Conservation (phyloP, 371 early-diverging fungal species). For the Actinomortierella wolfii region DNA sequence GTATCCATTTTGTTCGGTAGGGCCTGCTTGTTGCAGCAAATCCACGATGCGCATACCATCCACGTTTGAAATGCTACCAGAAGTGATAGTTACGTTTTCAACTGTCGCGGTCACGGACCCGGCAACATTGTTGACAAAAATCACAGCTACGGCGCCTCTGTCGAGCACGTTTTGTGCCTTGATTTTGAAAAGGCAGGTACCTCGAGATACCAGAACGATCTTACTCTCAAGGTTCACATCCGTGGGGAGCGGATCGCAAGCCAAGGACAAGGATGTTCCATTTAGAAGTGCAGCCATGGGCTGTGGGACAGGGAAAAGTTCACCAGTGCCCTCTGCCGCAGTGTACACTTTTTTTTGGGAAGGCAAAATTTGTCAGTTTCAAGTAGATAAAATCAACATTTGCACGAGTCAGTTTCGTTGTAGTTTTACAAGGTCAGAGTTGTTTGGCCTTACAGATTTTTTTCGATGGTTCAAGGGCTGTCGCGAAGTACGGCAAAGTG, state of each 20-base stretch:
- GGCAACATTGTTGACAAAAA: slow-evolving; percentile 28
- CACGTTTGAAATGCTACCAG: slow-evolving; percentile 2
- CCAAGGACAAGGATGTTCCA: slow-evolving; percentile 16
- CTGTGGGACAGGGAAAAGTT: no score
- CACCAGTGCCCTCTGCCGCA: no score
- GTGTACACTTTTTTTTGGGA: no score
- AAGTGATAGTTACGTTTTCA: background rate
- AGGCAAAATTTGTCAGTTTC: no score
- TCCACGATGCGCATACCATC: slow-evolving; percentile 13
- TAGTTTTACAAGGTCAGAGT: no score
- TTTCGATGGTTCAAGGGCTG: slow-evolving; percentile 1
- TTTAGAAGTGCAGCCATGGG: slow-evolving; percentile 12
- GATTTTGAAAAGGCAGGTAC: slow-evolving; percentile 11
- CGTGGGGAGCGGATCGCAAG: slow-evolving; percentile 10
- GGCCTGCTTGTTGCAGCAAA: background rate
- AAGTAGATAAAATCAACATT: no score
- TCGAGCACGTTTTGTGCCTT: slow-evolving; percentile 28
- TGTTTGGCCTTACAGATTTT: slow-evolving; percentile 12
- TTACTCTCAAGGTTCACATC: slow-evolving; percentile 19
- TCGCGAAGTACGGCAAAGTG: slow-evolving; percentile 11
- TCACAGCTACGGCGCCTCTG: slow-evolving; percentile 20
- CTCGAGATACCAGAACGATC: slow-evolving; percentile 20
- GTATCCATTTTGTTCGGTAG: background rate
- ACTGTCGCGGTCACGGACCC: slow-evolving; percentile 5
- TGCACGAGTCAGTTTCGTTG: no score